A percentile compares a stretch with the other conserved stretches of the same genome.
Conservation (phyloP, 805 yeast species). For the Candida ovalis region DNA sequence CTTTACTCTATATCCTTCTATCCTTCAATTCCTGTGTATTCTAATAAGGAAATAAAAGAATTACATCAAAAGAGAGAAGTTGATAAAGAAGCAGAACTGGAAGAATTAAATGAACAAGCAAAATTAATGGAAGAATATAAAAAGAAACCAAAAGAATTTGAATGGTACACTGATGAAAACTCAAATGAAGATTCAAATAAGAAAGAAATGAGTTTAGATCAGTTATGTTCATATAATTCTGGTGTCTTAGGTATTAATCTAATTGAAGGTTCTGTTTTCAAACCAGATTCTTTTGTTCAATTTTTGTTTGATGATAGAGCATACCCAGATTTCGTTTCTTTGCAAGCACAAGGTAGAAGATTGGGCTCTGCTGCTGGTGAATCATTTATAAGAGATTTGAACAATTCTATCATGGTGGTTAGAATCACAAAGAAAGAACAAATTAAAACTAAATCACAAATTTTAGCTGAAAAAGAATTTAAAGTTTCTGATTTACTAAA, state of each 20-base stretch:
- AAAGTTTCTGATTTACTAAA: constrained; percentile 53
- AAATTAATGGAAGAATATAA: constrained; percentile 48
- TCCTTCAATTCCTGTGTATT: constrained; percentile 61
- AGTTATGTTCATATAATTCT: constrained; percentile 51
- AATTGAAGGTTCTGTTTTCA: constrained; percentile 43
- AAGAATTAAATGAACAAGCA: constrained; percentile 44
- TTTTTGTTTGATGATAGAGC: constrained; percentile 61
- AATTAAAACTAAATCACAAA: constrained; percentile 43
- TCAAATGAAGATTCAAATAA: constrained; percentile 35
- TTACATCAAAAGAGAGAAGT: constrained; percentile 37
- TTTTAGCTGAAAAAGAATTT: constrained; percentile 47
- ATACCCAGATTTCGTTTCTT: constrained; percentile 53
- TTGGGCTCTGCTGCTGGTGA: constrained; percentile 48
- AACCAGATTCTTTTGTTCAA: constrained; percentile 50
- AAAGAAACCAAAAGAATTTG: constrained; percentile 58
- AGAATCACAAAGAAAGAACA: constrained; percentile 53
- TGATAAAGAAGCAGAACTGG: constrained; percentile 35
- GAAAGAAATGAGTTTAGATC: constrained; percentile 45
- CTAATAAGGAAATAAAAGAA: constrained; percentile 51
- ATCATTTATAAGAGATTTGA: constrained; percentile 67
- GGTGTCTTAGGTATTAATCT: constrained; percentile 61
- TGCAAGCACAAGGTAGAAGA: constrained; percentile 43
- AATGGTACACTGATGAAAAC: constrained; percentile 53
- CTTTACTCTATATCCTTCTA: constrained; percentile 52
- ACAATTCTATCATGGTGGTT: constrained; percentile 52